Base-by-base conservation (phyloP, 179 eudicot genomes). In the Camellia oleifera region DNA sequence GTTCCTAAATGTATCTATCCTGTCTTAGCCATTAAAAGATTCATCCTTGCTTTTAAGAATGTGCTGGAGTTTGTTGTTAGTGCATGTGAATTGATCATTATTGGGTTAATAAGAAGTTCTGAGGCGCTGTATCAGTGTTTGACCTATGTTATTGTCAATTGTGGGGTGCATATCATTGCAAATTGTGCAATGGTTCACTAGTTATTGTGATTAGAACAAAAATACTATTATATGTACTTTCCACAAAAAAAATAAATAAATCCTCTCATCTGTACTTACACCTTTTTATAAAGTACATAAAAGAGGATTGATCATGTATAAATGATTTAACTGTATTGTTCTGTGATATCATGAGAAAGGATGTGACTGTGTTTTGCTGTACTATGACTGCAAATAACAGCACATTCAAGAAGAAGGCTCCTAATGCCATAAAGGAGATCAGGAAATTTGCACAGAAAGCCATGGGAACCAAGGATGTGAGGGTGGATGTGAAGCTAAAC, bases 401-500 rank as follows among this genome's bases (percentile, higher is more conserved):
- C 84, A 94, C 98, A n/a, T 94, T 94, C 91, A 94, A 94, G 94
- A 94, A 94, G 95, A 94, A 91, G 92, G 97, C 98, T 12, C 98
- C 98, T 0, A 94, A 91, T 0, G 98, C 98, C 65, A 94, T 91
- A 45, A 91, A 90, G 85, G 93, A 91, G 84, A 91, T 91, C 81
- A 88, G 91, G 76, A 90, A 90, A 78, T 94, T 94, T 77, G 93
- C 98, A 6, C 88, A 88, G 75, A 94, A 85, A 48, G 92, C 95
- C 45, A 94, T 94, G 97, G 95, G 98, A 2, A 94, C 97, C 15
- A 89, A 79, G 60, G 98, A 94, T 77, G 98, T 94, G 11, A 83
- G 98, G 75, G 97, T 94, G 17, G 98, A 94, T 32, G 98, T 94
- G 53, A 94, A 92, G 86, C 85, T 94, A 60, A 92, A 94, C 94